These are phyloP conservation scores for Rhodotorula kratochvilovae DNA, from an alignment of 768 basidiomycete genomes.

Conservation along the genomic window DNA sequence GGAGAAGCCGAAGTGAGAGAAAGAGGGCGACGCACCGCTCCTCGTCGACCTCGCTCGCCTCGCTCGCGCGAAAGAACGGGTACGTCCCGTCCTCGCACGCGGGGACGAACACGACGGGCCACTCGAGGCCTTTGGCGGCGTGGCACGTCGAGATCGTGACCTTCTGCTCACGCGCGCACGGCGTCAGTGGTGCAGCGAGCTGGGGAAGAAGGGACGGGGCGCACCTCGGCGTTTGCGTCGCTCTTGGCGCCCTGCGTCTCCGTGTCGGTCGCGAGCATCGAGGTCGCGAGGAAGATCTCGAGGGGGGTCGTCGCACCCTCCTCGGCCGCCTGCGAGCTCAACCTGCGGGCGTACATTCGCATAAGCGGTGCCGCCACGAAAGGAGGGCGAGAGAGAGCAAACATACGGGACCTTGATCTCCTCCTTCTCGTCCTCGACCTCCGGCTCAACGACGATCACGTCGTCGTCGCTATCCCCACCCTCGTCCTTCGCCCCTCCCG, in stretches of 20 bases:
- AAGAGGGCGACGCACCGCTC: constrained; percentile 57
- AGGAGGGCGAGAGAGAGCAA: neutral
- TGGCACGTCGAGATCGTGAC: constrained; percentile 82
- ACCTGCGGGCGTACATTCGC: neutral
- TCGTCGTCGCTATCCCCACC: constrained; percentile 12
- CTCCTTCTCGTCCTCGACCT: neutral
- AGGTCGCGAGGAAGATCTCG: constrained; percentile 68
- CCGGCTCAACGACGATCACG: neutral
- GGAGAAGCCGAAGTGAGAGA: neutral
- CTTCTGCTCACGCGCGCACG: constrained; percentile 55
- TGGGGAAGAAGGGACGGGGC: neutral
- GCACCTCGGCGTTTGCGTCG: constrained; percentile 19
- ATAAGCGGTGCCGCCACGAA: neutral
- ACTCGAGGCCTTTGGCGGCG: constrained; percentile 84
- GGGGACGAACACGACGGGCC: constrained; percentile 81
- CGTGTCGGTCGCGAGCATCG: constrained; percentile 75
- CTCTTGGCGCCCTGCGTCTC: constrained; percentile 54
- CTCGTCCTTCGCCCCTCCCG: neutral
- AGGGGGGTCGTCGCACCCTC: constrained; percentile 54
- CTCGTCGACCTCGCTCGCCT: constrained; percentile 68
- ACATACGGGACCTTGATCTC: constrained; percentile 13
- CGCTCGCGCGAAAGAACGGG: constrained; percentile 60
- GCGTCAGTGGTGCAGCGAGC: neutral
- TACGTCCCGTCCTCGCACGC: constrained; percentile 60
- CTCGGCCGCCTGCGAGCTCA: constrained; percentile 5